Evolutionary conservation across 2,329 filamentous ascomycete genomes (phyloP).

Genomic region (Zalaria obscura): DNA sequence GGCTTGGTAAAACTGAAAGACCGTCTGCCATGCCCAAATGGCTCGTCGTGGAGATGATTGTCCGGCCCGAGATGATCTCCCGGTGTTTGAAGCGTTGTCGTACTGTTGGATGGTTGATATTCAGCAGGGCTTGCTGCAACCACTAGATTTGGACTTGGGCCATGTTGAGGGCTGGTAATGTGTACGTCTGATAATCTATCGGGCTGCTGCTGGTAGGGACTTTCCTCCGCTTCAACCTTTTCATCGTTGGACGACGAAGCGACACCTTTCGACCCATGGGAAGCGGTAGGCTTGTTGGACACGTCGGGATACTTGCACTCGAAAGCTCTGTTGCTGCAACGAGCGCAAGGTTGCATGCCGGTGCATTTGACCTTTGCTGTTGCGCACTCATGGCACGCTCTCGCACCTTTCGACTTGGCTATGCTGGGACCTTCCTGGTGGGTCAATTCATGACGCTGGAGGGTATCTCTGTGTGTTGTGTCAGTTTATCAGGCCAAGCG

Average conservation of each 20-base stretch:
- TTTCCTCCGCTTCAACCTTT: neutral
- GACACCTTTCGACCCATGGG: neutral
- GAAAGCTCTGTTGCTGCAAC: slow-evolving; percentile 11
- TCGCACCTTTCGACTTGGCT: slow-evolving; percentile 9
- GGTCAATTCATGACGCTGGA: slow-evolving; percentile 13
- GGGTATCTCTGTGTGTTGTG: slow-evolving; percentile 9
- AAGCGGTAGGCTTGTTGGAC: neutral
- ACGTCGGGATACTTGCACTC: slow-evolving; percentile 13
- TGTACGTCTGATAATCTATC: neutral
- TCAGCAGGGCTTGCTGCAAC: too few species aligned
- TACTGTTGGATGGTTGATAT: too few species aligned
- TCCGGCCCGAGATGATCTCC: too few species aligned
- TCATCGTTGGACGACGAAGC: neutral
- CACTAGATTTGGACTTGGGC: too few species aligned
- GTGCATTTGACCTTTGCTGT: slow-evolving; percentile 16
- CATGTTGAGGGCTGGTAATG: too few species aligned
- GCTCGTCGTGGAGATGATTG: too few species aligned
- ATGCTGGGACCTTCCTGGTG: slow-evolving; percentile 9
- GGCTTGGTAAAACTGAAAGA: too few species aligned
- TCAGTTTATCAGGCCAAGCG: too few species aligned
- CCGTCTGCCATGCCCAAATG: too few species aligned
- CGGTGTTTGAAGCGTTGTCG: too few species aligned
- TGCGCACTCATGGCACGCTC: slow-evolving; percentile 15
- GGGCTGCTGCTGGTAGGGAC: neutral
- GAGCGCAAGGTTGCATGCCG: slow-evolving; percentile 12